phyloP scores from a whole-genome alignment of 805 yeast species.

The Metschnikowia sp. region DNA sequence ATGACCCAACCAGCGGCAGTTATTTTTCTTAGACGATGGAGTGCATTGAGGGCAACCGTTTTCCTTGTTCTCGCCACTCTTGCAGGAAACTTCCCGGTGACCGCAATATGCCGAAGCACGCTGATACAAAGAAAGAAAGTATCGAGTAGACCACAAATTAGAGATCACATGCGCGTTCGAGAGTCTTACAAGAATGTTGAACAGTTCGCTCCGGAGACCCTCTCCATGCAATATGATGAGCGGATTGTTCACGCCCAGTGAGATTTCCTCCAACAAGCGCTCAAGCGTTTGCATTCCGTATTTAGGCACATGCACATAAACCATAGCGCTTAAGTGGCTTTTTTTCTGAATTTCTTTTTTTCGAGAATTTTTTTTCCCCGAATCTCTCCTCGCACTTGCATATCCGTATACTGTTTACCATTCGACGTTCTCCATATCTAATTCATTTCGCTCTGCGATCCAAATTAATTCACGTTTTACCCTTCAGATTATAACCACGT shows the following conservation, averaged over 20 bases:
- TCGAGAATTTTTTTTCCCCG: neutral
- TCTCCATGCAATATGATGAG: no score
- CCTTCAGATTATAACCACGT: no score
- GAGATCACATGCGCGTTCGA: no score
- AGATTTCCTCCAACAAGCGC: neutral
- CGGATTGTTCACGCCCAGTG: neutral
- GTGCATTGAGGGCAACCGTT: neutral
- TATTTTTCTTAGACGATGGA: constrained; percentile 1
- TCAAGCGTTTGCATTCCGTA: neutral
- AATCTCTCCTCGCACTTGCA: neutral
- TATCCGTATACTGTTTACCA: neutral
- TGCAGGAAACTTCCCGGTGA: constrained; percentile 5
- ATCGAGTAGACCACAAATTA: no score
- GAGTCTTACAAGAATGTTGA: no score
- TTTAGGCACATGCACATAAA: neutral
- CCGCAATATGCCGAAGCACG: no score
- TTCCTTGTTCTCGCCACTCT: constrained; percentile 1
- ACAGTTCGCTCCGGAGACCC: no score
- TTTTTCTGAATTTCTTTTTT: neutral
- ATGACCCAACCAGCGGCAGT: neutral
- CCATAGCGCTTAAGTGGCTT: constrained; percentile 2
- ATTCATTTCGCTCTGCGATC: no score
- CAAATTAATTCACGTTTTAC: no score
- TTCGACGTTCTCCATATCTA: no score
- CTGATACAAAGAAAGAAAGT: no score